Evolutionary conservation across 208 protist species (phyloP).

Genomic region (Trypanosoma vivax): DNA sequence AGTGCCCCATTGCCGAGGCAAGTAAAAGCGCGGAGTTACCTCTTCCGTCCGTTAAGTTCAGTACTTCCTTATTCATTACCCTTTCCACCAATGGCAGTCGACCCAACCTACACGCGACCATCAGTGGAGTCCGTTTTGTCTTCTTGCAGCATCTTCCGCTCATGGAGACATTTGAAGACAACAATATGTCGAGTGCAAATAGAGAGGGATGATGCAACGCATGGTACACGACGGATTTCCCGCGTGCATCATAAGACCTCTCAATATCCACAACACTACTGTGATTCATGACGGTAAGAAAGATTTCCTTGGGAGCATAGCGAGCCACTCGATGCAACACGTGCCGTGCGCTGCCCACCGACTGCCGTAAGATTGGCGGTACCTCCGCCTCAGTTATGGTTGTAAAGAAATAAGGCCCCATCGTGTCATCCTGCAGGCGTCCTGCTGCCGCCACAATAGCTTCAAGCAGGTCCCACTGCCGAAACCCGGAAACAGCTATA

Average conservation of each 20-base stretch:
- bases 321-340: slow-evolving; percentile 57
- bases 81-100: slow-evolving; percentile 22
- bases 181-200: slow-evolving; percentile 41
- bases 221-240: slow-evolving; percentile 54
- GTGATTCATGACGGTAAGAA: slow-evolving; percentile 48
- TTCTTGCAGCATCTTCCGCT: slow-evolving; percentile 33
- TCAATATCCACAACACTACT: slow-evolving; percentile 59
- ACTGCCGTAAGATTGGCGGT: slow-evolving; percentile 31
- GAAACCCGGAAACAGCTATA: slow-evolving; percentile 32
- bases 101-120: slow-evolving; percentile 51
- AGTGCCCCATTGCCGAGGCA: slow-evolving; percentile 48
- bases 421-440: not conserved
- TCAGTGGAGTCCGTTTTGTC: slow-evolving; percentile 57
- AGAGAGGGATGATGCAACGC: slow-evolving; percentile 37
- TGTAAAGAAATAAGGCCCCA: slow-evolving; percentile 31
- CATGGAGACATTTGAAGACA: slow-evolving; percentile 40
- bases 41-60: slow-evolving; percentile 25
- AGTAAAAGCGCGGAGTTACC: slow-evolving; percentile 74
- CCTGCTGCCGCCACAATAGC: slow-evolving; percentile 37
- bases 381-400: slow-evolving; percentile 44
- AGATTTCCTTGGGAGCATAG: slow-evolving; percentile 35
- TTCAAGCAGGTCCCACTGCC: slow-evolving; percentile 44
- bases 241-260: slow-evolving; percentile 38
- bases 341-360: slow-evolving; percentile 49
- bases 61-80: slow-evolving; percentile 36